Conservation (phyloP, 495 filamentous ascomycete species). For the Podospora sp. region DNA sequence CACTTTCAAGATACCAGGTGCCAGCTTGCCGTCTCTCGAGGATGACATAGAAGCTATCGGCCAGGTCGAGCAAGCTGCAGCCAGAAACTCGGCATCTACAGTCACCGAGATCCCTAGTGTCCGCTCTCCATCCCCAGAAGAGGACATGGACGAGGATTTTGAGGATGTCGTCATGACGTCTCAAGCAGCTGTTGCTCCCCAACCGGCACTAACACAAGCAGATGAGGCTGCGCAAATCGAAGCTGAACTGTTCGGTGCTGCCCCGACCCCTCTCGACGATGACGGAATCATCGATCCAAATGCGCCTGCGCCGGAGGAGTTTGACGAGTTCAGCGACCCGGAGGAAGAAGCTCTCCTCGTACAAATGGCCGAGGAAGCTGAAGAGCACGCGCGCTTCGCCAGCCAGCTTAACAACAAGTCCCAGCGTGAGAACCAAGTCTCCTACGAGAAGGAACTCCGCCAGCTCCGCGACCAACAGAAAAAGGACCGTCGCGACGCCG, state of each 20-base stretch:
- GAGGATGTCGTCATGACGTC: conserved; percentile 41
- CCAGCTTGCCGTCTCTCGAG: conserved; percentile 21
- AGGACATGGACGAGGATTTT: conserved; percentile 40
- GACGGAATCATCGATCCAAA: conserved; percentile 43
- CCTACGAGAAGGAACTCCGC: conserved; percentile 85
- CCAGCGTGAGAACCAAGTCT: conserved; percentile 62
- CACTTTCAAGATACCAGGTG: conserved; percentile 15
- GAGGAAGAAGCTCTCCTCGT: conserved; percentile 88
- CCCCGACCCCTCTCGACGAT: conserved; percentile 21
- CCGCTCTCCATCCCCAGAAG: conserved; percentile 23
- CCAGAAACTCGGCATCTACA: background rate
- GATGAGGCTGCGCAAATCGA: conserved; percentile 33
- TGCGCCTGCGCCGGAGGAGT: conserved; percentile 37
- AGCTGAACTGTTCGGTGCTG: conserved; percentile 27
- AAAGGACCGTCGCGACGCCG: conserved; percentile 91
- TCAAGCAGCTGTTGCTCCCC: background rate
- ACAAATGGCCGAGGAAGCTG: conserved; percentile 82
- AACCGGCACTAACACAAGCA: conserved; percentile 12
- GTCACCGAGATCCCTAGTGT: background rate
- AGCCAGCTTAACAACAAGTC: conserved; percentile 76
- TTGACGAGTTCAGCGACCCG: conserved; percentile 70
- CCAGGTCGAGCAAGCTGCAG: background rate
- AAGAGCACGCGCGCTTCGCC: conserved; percentile 91
- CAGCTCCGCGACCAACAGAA: conserved; percentile 89
- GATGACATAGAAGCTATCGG: conserved; percentile 10